Conservation (phyloP, 1,284 basidiomycete genomes). For the Pseudomicrostroma phylloplanum region DNA sequence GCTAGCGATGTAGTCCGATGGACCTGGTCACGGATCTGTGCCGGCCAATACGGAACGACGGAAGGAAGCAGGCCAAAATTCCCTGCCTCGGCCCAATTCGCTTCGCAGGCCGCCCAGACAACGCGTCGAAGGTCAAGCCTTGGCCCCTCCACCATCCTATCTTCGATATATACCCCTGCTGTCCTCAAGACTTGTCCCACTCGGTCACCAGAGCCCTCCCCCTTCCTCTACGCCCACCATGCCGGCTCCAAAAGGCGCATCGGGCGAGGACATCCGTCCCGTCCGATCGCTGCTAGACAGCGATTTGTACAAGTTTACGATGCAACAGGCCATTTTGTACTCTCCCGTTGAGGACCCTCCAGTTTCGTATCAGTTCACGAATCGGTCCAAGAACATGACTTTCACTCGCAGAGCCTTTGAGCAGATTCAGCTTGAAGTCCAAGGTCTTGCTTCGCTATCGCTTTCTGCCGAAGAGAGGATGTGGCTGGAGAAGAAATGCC, state of each 20-base stretch:
- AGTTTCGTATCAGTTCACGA: constrained; percentile 69
- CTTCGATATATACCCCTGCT: no score
- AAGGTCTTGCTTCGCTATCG: constrained; percentile 63
- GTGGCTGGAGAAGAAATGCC: constrained; percentile 67
- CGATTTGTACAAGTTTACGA: constrained; percentile 95
- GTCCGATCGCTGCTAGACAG: constrained; percentile 74
- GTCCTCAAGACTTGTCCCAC: no score
- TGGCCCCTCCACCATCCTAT: no score
- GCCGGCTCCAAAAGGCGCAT: not conserved
- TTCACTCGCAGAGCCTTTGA: constrained; percentile 70
- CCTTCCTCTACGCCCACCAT: no score
- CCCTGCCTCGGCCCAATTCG: no score
- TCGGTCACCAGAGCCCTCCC: no score
- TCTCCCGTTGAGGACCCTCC: constrained; percentile 65
- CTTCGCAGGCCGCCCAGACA: no score
- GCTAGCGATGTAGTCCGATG: no score
- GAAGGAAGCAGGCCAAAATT: no score
- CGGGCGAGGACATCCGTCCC: constrained; percentile 8
- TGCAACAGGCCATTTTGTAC: constrained; percentile 88
- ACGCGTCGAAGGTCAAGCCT: no score
- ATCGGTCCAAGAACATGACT: constrained; percentile 65
- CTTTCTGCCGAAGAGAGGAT: constrained; percentile 63
- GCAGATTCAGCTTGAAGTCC: constrained; percentile 55
- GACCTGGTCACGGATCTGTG: no score
- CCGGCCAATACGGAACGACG: no score